Evolutionary conservation across 164 flowering plant species (phyloP), one percentile per base, ranked within the genome.

Genomic region (Magnolia kwangsiensis): DNA sequence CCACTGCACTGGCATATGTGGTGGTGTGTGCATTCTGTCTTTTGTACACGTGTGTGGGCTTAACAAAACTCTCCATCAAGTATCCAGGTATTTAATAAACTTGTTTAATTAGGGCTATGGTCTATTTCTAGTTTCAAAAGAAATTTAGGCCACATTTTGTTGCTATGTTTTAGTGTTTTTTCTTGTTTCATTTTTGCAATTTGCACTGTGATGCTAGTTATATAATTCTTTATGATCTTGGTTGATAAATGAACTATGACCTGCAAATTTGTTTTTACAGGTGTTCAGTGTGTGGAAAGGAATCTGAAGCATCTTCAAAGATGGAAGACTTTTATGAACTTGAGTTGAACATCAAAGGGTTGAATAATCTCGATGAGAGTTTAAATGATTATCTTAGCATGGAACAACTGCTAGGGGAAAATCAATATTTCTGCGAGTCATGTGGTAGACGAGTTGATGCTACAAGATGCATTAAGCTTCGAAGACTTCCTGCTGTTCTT

Each of bases 221-320:
- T 55, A 55, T 55, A 8, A 16, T 55, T 55, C 61, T 55, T 37
- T 31, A 73, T 61, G 23, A 27, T 50, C 2, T 64, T 72, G 64
- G 63, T 20, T 24, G 10, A 58, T 16, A 61, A 51, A 21, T 63
- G 23, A 72, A 8, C 29, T 50, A 55, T 67, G 50, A 71, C 21
- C 21, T 23, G 45, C 5, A 58, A 11, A 23, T 14, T 66, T 9
- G 74, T 13, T 64, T 69, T 24, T 82, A 59, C 72, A 96, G 99
- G 80, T 96, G 99, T 82, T 91, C 97, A 67, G 86, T 81, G 75
- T 96, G 99, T 81, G 97, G 96, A 75, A 88, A 83, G 83, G 90
- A 93, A 78, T 96, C 99, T 72, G 94, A 90, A 84, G 96, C 98
- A 76, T 96, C 99, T 75, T 91, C 92, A 74, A 94, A 92, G 78